A percentile compares a stretch with the other conserved stretches of the same genome.
phyloP scores from a whole-genome alignment of 805 yeast genomes.

The Candida pseudoglaebosa region DNA sequence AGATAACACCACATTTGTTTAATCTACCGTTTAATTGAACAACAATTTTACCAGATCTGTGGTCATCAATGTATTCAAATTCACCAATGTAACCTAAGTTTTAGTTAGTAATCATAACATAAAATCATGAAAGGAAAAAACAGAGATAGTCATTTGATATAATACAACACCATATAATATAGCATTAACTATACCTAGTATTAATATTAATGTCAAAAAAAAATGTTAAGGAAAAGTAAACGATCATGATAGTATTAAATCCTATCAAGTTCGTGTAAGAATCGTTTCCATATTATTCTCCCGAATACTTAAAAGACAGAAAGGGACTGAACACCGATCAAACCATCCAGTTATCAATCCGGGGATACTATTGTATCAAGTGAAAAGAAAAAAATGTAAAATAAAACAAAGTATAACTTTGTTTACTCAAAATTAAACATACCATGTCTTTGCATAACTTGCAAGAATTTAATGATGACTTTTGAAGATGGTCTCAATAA shows the following conservation, averaged over 20 bases:
- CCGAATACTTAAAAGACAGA: slow-evolving; percentile 99
- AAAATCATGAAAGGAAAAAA: neutral
- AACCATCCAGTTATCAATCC: slow-evolving; percentile 99
- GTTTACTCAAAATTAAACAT: slow-evolving; percentile 14
- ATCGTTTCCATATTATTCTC: slow-evolving; percentile 61
- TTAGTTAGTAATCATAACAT: slow-evolving; percentile 18
- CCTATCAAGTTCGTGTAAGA: slow-evolving; percentile 59
- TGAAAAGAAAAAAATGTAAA: slow-evolving; percentile 3
- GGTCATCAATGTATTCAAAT: slow-evolving; percentile 97
- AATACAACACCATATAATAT: too few species aligned
- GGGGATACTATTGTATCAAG: slow-evolving; percentile 35
- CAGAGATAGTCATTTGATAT: too few species aligned
- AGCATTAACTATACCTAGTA: too few species aligned
- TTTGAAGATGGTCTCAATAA: slow-evolving; percentile 97
- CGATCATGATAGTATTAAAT: slow-evolving; percentile 38
- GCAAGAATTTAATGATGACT: slow-evolving; percentile 94
- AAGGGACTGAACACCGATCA: slow-evolving; percentile 83
- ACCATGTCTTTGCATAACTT: slow-evolving; percentile 93
- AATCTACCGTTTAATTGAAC: slow-evolving; percentile 97
- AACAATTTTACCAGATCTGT: slow-evolving; percentile 97
- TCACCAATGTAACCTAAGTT: slow-evolving; percentile 83
- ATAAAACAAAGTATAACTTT: slow-evolving; percentile 1
- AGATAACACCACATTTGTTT: slow-evolving; percentile 98
- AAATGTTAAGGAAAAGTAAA: slow-evolving; percentile 67
- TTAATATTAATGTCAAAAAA: too few species aligned